Percentiles rank a stretch among this genome's conserved stretches.
Conservation (phyloP, 208 protist genomes). For the Strigomonas culicis region DNA sequence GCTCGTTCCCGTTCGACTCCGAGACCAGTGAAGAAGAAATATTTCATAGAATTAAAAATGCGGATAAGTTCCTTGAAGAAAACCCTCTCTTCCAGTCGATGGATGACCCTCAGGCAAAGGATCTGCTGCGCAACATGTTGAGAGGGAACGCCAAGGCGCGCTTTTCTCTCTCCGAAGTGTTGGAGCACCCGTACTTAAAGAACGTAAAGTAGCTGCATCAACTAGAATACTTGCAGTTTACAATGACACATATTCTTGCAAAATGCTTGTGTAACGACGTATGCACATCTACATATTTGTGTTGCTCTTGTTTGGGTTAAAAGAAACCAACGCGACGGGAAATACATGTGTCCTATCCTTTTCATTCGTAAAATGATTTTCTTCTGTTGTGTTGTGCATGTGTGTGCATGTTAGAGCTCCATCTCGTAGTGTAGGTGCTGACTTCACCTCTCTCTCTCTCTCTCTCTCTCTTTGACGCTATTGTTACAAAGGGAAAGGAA, state of each 20-base stretch:
- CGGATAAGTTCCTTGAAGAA: conserved; percentile 34
- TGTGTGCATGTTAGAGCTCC: too few species aligned
- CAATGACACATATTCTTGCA: too few species aligned
- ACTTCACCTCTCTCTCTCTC: neutral
- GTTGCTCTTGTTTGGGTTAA: too few species aligned
- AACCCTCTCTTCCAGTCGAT: conserved; percentile 45
- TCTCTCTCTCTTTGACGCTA: neutral
- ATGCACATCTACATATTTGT: too few species aligned
- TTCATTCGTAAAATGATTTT: too few species aligned
- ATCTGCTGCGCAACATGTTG: conserved; percentile 66
- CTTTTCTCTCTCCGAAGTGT: conserved; percentile 47
- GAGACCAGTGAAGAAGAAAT: conserved; percentile 33
- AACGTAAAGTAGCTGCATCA: neutral
- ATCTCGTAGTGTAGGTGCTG: too few species aligned
- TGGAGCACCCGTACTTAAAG: conserved; percentile 64
- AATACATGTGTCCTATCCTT: too few species aligned
- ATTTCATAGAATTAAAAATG: conserved; percentile 36
- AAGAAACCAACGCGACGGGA: too few species aligned
- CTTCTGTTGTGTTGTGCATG: too few species aligned
- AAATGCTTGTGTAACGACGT: too few species aligned
- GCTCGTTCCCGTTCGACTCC: conserved; percentile 86
- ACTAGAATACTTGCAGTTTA: too few species aligned
- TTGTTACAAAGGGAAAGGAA: neutral
- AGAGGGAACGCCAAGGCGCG: conserved; percentile 37
- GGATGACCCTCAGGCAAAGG: conserved; percentile 43